Percentiles rank a stretch among this genome's conserved stretches.
Evolutionary conservation across 202 grass and related monocot genomes (phyloP).

Genomic region (Dendrocalamus latiflorus): DNA sequence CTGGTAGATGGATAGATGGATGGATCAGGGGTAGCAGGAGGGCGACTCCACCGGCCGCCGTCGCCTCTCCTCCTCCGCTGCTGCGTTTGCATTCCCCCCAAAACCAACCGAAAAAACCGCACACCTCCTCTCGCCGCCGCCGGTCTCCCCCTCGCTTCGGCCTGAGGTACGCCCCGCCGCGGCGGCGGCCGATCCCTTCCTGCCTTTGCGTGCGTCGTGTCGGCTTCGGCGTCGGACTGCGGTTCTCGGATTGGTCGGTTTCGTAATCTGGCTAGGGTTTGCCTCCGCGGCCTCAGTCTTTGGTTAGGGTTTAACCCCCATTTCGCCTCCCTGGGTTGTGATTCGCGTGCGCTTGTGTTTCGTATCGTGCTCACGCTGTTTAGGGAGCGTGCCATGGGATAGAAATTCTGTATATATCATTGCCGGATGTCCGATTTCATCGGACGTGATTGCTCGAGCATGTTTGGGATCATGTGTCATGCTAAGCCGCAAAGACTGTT

Average conservation of each 20-base stretch:
- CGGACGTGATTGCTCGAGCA: no score
- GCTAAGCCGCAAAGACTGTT: neutral
- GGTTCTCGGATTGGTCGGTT: neutral
- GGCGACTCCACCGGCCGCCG: no score
- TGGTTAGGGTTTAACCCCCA: slow-evolving; percentile 29
- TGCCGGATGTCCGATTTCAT: neutral
- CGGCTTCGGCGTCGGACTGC: neutral
- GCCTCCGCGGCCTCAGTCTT: neutral
- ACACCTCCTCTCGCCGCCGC: no score
- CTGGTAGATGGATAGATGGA: no score
- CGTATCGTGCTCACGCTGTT: neutral
- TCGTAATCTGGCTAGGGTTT: neutral
- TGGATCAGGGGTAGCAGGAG: no score
- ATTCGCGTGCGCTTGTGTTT: neutral
- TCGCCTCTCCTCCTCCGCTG: no score
- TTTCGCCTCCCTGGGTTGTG: slow-evolving; percentile 17
- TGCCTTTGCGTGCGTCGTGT: neutral
- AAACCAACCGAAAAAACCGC: no score
- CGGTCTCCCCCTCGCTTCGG: no score
- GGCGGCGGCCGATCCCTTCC: neutral
- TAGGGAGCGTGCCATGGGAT: neutral
- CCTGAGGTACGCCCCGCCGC: neutral
- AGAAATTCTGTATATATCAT: neutral
- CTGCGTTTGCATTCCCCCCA: no score
- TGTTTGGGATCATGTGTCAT: no score